These are phyloP conservation scores for Syncephalastrum racemosum DNA, from an alignment of 371 early-diverging fungal species.

Conservation along the genomic window DNA sequence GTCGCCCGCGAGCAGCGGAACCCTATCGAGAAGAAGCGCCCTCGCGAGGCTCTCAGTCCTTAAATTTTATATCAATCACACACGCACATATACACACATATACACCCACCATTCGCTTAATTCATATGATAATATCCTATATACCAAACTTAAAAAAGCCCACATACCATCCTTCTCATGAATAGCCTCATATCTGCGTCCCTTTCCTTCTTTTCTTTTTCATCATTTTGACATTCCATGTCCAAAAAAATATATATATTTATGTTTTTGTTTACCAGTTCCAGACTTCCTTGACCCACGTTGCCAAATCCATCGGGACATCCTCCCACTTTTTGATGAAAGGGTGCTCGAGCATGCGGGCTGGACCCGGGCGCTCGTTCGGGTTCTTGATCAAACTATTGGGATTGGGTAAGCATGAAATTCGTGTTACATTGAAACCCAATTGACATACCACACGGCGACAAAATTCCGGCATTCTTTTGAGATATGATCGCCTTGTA, in stretches of 20 bases:
- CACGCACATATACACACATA: neutral
- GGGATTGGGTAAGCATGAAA: slow-evolving; percentile 28
- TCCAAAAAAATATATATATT: neutral
- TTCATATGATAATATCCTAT: neutral
- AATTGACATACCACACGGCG: slow-evolving; percentile 57
- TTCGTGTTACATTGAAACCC: slow-evolving; percentile 27
- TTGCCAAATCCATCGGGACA: slow-evolving; percentile 44
- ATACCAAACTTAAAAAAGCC: neutral
- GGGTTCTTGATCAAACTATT: slow-evolving; percentile 80
- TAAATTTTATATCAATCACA: neutral
- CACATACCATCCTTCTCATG: neutral
- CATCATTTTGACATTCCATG: neutral
- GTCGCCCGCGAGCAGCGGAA: slow-evolving; percentile 35
- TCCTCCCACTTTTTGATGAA: slow-evolving; percentile 58
- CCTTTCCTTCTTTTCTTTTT: neutral
- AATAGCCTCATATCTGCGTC: neutral
- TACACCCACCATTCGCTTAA: slow-evolving; percentile 2
- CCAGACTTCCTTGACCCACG: slow-evolving; percentile 62
- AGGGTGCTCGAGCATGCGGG: slow-evolving; percentile 68
- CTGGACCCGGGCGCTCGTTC: slow-evolving; percentile 72
- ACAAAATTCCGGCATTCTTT: slow-evolving; percentile 78
- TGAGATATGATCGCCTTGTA: slow-evolving; percentile 58
- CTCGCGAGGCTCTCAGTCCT: slow-evolving; percentile 8
- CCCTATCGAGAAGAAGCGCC: slow-evolving; percentile 7
- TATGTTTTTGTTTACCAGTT: slow-evolving; percentile 33